phyloP scores from a whole-genome alignment of 2,329 filamentous ascomycete species.

The Dissoconium aciculare region DNA sequence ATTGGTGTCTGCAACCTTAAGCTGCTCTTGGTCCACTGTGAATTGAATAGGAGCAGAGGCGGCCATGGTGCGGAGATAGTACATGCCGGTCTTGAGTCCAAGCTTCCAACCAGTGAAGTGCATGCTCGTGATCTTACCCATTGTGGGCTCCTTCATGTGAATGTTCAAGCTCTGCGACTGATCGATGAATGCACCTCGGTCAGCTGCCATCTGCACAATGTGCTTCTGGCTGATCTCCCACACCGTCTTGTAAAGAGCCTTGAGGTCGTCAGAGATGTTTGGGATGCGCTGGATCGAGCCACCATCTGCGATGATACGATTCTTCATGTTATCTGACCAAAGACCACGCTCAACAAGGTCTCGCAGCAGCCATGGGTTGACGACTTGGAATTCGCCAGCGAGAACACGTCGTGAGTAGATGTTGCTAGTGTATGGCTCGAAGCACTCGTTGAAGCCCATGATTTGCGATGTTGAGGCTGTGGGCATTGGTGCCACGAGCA shows the following conservation, averaged over 20 bases:
- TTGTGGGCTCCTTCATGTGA: slow-evolving; percentile 96
- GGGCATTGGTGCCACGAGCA: slow-evolving; percentile 93
- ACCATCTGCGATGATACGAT: slow-evolving; percentile 94
- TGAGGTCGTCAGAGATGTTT: slow-evolving; percentile 91
- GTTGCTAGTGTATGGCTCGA: slow-evolving; percentile 98
- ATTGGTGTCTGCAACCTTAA: slow-evolving; percentile 73
- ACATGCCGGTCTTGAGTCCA: slow-evolving; percentile 99
- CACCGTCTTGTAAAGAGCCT: slow-evolving; percentile 96
- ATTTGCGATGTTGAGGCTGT: slow-evolving; percentile 97
- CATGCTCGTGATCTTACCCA: slow-evolving; percentile 99
- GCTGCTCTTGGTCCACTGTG: slow-evolving; percentile 91
- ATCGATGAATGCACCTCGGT: slow-evolving; percentile 96
- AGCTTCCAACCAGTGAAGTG: slow-evolving; percentile 99
- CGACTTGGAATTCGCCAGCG: slow-evolving; percentile 96
- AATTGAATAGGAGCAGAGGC: slow-evolving; percentile 96
- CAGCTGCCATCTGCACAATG: slow-evolving; percentile 94
- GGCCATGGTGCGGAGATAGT: slow-evolving; percentile 96
- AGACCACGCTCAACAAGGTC: slow-evolving; percentile 94
- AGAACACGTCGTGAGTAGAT: slow-evolving; percentile 98
- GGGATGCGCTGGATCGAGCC: slow-evolving; percentile 94
- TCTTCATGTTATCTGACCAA: slow-evolving; percentile 99
- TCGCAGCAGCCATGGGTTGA: slow-evolving; percentile 97
- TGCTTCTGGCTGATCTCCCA: slow-evolving; percentile 97
- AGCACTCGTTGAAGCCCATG: slow-evolving; percentile 97
- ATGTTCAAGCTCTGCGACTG: slow-evolving; percentile 99